Conservation (phyloP, 2,329 filamentous ascomycete species). For the Amesomyces nigricolor region DNA sequence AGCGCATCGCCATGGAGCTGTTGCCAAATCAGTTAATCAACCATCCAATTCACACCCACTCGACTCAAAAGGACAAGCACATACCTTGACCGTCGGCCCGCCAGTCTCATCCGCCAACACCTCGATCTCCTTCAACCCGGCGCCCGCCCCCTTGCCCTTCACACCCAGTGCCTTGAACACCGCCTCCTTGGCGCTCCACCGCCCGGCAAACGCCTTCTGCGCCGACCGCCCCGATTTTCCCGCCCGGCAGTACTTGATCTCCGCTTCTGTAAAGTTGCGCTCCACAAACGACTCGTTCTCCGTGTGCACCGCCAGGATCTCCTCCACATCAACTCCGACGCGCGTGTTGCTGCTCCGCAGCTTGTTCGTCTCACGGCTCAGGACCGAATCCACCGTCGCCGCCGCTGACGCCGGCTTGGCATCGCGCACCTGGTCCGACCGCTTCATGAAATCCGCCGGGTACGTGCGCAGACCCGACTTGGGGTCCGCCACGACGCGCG, state of each 20-base stretch:
- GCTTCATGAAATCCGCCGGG: slow-evolving; percentile 62
- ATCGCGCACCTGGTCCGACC: slow-evolving; percentile 48
- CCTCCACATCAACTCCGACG: slow-evolving; percentile 91
- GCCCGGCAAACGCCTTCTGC: slow-evolving; percentile 86
- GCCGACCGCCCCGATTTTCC: slow-evolving; percentile 57
- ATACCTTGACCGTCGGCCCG: slow-evolving; percentile 78
- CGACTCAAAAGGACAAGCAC: slow-evolving; percentile 29
- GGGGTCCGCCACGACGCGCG: slow-evolving; percentile 78
- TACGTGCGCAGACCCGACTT: slow-evolving; percentile 77
- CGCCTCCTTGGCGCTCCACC: slow-evolving; percentile 97
- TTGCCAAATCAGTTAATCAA: background rate
- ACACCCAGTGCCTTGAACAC: slow-evolving; percentile 97
- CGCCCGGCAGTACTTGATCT: slow-evolving; percentile 81
- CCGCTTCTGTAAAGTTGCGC: slow-evolving; percentile 83
- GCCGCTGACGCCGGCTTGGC: slow-evolving; percentile 54
- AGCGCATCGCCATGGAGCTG: slow-evolving; percentile 85
- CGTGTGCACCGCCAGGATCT: slow-evolving; percentile 80
- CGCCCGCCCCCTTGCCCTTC: slow-evolving; percentile 78
- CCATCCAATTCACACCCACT: background rate
- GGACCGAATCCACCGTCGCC: slow-evolving; percentile 66
- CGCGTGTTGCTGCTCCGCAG: slow-evolving; percentile 62
- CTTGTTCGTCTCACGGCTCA: slow-evolving; percentile 69
- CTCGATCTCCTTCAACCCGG: slow-evolving; percentile 90
- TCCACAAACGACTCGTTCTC: slow-evolving; percentile 90
- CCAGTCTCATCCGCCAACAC: slow-evolving; percentile 76